Evolutionary conservation across 2,329 filamentous ascomycete genomes (phyloP), one percentile per base, ranked within the genome.

Genomic region (Botrytis aclada): DNA sequence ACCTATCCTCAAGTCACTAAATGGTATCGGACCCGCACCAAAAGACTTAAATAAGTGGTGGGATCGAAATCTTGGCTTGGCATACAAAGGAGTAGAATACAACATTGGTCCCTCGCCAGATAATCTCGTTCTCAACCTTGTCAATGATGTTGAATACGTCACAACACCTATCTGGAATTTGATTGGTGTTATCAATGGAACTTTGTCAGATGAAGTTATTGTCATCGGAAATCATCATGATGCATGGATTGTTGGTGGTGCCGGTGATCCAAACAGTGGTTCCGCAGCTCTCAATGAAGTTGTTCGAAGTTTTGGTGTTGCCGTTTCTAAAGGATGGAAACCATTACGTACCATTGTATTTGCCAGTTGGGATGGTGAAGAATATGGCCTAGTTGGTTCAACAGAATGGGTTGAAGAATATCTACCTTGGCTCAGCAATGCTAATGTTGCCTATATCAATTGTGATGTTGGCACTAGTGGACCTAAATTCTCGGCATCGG

Each of bases 171-270:
- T 95, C 70, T 97, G 94, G 94, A 92, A 99, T 80, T 93, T 96
- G 3, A 95, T 98, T 76, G 95, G 95, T 62, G 86, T 96, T 63
- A 93, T 99, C 81, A 97, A 97, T 78, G 96, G 95, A 16, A 92
- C 92, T 0, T 89, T 96, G 51, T 89, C 94, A 78, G 90, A 97
- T 78, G 94, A 98, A 79, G 94, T 97, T 1, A 86, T 99, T 63
- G 87, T 99, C 5, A 84, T 98, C 45, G 94, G 95, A n/a, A 97
- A 97, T 79, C 95, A 97, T 80, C 89, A 94, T 47, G 94, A 97
- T 82, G 93, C 95, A 0, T 97, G 93, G 93, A 91, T 95, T 78
- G 90, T 91, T 32, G 93, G 93, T n/a, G 93, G 93, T 37, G 92
- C 93, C 25, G 92, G 86, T 20, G 93, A 97, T 77, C 93, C 93